Evolutionary conservation across 192 early-diverging fungal species (phyloP).

Genomic region (Entomortierella parvispora): DNA sequence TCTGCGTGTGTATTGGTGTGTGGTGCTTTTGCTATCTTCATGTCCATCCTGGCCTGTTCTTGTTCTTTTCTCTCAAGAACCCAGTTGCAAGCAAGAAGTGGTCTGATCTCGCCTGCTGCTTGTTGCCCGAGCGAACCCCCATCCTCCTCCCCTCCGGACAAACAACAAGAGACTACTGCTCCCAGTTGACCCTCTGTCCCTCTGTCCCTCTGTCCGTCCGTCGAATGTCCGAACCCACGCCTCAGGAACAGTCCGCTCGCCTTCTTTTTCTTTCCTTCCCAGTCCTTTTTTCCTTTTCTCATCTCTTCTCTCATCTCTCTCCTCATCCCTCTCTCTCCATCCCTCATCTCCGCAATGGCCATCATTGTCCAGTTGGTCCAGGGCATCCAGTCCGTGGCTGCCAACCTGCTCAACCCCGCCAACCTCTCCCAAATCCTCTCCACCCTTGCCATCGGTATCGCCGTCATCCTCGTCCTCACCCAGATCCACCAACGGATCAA

Average conservation of each 20-base stretch:
- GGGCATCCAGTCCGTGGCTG: constrained; percentile 42
- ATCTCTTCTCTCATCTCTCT: constrained; percentile 8
- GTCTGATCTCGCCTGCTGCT: too few species aligned
- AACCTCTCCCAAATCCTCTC: constrained; percentile 48
- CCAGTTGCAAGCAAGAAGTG: too few species aligned
- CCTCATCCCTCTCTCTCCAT: not conserved
- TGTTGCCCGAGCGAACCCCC: too few species aligned
- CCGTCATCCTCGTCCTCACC: constrained; percentile 34
- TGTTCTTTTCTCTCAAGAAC: too few species aligned
- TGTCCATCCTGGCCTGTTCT: too few species aligned
- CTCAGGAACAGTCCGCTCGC: not conserved
- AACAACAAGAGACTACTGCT: too few species aligned
- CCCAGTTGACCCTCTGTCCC: not conserved
- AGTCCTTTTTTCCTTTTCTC: constrained; percentile 7
- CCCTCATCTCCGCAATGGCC: constrained; percentile 24
- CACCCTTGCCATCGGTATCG: constrained; percentile 42
- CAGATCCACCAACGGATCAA: constrained; percentile 44
- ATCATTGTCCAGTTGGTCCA: constrained; percentile 52
- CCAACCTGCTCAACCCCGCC: constrained; percentile 46
- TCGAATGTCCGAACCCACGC: not conserved
- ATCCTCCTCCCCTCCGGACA: too few species aligned
- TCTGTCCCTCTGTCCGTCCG: not conserved
- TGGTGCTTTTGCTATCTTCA: too few species aligned
- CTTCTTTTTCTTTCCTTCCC: not conserved
- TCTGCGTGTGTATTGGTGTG: too few species aligned